Percentiles rank a stretch among this genome's conserved stretches.
Conservation (phyloP, 1,284 basidiomycete genomes). For the Trichosporon faecale region DNA sequence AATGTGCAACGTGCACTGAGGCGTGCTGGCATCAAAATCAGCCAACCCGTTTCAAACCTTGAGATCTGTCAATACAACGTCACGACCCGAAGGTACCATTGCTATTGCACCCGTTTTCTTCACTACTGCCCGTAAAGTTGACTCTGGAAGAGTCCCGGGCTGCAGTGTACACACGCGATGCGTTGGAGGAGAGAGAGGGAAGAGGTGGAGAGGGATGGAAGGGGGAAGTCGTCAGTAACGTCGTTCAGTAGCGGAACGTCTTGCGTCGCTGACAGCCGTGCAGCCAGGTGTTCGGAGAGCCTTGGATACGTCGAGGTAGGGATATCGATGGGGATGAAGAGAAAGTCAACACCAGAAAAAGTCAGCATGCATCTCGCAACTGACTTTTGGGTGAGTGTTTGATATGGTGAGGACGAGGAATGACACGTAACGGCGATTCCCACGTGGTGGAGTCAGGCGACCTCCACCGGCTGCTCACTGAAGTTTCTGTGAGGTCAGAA, state of each 20-base stretch:
- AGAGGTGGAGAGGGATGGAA: not conserved
- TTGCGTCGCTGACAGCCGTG: not conserved
- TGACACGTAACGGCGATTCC: not conserved
- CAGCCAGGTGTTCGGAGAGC: not conserved
- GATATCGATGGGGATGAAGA: constrained; percentile 6
- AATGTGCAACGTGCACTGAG: constrained; percentile 24
- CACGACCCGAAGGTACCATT: constrained; percentile 41
- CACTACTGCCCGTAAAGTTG: constrained; percentile 36
- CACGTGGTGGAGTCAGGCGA: not conserved
- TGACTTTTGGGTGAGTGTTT: not conserved
- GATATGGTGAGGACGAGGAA: not conserved
- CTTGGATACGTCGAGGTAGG: not conserved
- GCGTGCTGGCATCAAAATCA: not conserved
- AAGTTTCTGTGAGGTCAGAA: constrained; percentile 7
- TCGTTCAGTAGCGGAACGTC: not conserved
- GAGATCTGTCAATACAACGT: constrained; percentile 19
- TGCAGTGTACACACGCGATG: constrained; percentile 48
- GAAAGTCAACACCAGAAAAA: not conserved
- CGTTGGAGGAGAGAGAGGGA: constrained; percentile 15
- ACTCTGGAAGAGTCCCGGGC: constrained; percentile 28
- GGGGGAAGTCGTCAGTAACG: not conserved
- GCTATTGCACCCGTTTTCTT: constrained; percentile 48
- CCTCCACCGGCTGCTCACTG: constrained; percentile 3
- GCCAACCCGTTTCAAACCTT: constrained; percentile 7
- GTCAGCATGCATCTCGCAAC: not conserved